phyloP scores from a whole-genome alignment of 1,139 yeast species.

The Yamadazyma songkhlaensis region DNA sequence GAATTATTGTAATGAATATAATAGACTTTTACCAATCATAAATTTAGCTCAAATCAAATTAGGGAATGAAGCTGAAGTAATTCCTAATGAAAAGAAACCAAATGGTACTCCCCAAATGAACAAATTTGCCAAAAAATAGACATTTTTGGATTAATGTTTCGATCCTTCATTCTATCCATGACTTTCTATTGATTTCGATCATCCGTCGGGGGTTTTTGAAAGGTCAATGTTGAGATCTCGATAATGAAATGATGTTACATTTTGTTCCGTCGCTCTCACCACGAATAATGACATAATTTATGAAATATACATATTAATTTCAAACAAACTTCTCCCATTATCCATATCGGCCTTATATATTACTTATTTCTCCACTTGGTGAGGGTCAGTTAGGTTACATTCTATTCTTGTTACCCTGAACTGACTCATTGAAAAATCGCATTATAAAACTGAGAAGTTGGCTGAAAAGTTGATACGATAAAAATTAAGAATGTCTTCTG shows the following conservation, averaged over 20 bases:
- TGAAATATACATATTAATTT: no score
- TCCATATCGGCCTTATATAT: no score
- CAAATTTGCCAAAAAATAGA: constrained; percentile 6
- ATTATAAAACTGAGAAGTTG: not conserved
- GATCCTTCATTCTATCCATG: no score
- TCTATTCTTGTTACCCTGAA: constrained; percentile 26
- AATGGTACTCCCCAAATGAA: constrained; percentile 6
- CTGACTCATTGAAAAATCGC: constrained; percentile 23
- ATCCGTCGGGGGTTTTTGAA: no score
- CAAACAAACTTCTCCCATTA: no score
- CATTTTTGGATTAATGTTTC: no score
- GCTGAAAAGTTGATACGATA: not conserved
- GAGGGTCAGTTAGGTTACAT: not conserved
- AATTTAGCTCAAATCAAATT: constrained; percentile 49
- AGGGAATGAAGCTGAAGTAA: constrained; percentile 43
- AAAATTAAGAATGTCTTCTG: constrained; percentile 51
- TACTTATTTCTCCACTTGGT: not conserved
- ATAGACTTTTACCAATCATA: constrained; percentile 46
- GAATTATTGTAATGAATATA: constrained; percentile 44
- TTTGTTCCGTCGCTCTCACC: no score
- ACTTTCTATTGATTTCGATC: no score
- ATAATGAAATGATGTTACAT: no score
- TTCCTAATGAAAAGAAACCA: constrained; percentile 9
- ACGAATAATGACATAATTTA: no score
- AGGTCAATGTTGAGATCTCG: no score